A percentile compares a stretch with the other conserved stretches of the same genome.
phyloP scores from a whole-genome alignment of 2,329 filamentous ascomycete species.

The Aplosporella prunicola region DNA sequence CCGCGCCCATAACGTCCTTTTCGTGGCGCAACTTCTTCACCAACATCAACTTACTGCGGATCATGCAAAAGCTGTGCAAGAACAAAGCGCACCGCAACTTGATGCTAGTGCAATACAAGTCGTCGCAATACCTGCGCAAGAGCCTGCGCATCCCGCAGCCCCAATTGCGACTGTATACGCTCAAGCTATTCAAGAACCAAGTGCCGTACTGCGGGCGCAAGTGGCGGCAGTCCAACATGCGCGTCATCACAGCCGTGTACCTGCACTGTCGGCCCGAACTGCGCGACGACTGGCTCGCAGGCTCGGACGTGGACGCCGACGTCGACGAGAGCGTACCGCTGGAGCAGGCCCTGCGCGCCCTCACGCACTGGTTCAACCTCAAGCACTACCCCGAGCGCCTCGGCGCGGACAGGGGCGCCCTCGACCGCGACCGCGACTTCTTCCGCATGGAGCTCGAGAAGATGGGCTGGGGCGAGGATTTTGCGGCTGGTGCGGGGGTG shows the following conservation, averaged over 20 bases:
- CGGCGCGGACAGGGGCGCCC: constrained; percentile 35
- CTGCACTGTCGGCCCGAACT: constrained; percentile 87
- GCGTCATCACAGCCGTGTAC: constrained; percentile 94
- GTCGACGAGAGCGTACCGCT: constrained; percentile 87
- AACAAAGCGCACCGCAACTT: constrained; percentile 91
- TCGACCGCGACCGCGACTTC: constrained; percentile 39
- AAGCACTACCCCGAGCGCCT: constrained; percentile 73
- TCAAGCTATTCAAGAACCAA: constrained; percentile 98
- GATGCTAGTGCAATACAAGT: constrained; percentile 91
- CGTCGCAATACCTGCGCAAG: constrained; percentile 82
- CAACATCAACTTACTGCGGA: constrained; percentile 85
- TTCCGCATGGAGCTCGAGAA: constrained; percentile 42
- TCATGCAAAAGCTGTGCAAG: constrained; percentile 96
- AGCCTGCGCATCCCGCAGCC: constrained; percentile 83
- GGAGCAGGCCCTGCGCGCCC: constrained; percentile 77
- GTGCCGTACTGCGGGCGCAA: constrained; percentile 97
- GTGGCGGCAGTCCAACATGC: constrained; percentile 97
- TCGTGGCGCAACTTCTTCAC: constrained; percentile 90
- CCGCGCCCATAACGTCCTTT: constrained; percentile 75
- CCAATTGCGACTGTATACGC: constrained; percentile 79
- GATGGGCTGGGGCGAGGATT: constrained; percentile 34
- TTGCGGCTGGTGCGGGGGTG: background rate
- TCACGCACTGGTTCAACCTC: constrained; percentile 94
- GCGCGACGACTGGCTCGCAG: constrained; percentile 88
- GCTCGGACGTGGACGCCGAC: constrained; percentile 83